A percentile compares a stretch with the other conserved stretches of the same genome.
These are phyloP conservation scores for Pyronema domesticum DNA, from an alignment of 495 filamentous ascomycete species.

Conservation along the genomic window DNA sequence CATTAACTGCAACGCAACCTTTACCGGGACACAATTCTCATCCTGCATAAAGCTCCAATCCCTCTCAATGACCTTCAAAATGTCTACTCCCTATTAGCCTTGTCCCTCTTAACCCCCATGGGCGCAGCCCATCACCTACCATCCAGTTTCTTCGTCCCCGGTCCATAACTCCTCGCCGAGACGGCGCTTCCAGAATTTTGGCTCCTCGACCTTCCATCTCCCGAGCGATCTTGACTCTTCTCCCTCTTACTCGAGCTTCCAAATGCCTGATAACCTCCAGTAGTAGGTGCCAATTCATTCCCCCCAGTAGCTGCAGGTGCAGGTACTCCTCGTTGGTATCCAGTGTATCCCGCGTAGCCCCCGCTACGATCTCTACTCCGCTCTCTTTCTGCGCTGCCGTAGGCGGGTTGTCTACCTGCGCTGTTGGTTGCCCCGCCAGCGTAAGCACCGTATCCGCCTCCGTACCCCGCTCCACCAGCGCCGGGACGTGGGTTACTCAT, in stretches of 20 bases:
- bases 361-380: neutral
- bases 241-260: neutral
- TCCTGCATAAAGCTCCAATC: slow-evolving; percentile 87
- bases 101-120: neutral
- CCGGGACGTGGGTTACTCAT: neutral
- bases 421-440: neutral
- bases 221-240: slow-evolving; percentile 7
- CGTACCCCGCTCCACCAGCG: neutral
- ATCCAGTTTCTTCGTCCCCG: slow-evolving; percentile 21
- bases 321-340: neutral
- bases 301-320: neutral
- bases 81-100: slow-evolving; percentile 25
- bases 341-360: neutral
- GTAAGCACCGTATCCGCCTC: neutral
- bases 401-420: neutral
- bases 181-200: slow-evolving; percentile 12
- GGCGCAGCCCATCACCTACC: slow-evolving; percentile 5
- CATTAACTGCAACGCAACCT: slow-evolving; percentile 80
- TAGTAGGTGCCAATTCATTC: neutral
- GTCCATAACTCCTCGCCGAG: slow-evolving; percentile 9
- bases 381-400: neutral
- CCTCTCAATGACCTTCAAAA: slow-evolving; percentile 53
- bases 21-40: slow-evolving; percentile 74
- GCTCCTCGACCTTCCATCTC: slow-evolving; percentile 8
- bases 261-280: neutral